Conservation (phyloP, 768 basidiomycete genomes). For the Termitomyces sp. region DNA sequence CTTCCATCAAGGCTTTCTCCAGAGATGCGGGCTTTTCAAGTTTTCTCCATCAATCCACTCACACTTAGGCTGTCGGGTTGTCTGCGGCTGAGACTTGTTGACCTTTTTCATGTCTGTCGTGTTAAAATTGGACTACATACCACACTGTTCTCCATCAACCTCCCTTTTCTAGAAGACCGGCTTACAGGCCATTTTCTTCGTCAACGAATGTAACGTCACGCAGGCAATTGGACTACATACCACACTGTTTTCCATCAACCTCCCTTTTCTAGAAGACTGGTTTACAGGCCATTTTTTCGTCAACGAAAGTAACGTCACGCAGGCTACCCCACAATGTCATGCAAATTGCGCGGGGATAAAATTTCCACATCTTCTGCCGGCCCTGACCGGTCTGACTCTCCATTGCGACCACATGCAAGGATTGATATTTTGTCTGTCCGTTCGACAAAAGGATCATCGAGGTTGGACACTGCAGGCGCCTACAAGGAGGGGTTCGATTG, state of each 20-base stretch:
- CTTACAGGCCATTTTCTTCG: neutral
- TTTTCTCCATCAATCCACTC: conserved; percentile 1
- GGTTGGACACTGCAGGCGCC: neutral
- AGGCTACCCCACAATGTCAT: neutral
- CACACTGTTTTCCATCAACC: neutral
- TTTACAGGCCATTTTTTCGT: conserved; percentile 1
- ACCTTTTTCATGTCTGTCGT: conserved; percentile 8
- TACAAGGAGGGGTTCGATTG: neutral
- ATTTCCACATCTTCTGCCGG: conserved; percentile 12
- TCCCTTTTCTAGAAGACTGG: neutral
- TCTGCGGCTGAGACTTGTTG: conserved; percentile 15
- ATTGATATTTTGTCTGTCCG: neutral
- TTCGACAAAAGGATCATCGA: neutral
- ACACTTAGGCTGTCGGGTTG: neutral
- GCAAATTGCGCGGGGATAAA: conserved; percentile 3
- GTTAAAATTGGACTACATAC: conserved; percentile 9
- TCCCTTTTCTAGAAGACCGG: neutral
- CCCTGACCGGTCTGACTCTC: conserved; percentile 8
- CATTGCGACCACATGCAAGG: neutral
- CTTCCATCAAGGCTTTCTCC: conserved; percentile 13
- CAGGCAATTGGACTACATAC: conserved; percentile 4
- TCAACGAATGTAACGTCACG: too few species aligned
- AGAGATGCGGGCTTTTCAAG: conserved; percentile 14
- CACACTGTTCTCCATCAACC: neutral
- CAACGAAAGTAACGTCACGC: neutral